Evolutionary conservation across 2,329 filamentous ascomycete species (phyloP), one percentile per base, ranked within the genome.

Genomic region (Apiospora rasikravindrae): DNA sequence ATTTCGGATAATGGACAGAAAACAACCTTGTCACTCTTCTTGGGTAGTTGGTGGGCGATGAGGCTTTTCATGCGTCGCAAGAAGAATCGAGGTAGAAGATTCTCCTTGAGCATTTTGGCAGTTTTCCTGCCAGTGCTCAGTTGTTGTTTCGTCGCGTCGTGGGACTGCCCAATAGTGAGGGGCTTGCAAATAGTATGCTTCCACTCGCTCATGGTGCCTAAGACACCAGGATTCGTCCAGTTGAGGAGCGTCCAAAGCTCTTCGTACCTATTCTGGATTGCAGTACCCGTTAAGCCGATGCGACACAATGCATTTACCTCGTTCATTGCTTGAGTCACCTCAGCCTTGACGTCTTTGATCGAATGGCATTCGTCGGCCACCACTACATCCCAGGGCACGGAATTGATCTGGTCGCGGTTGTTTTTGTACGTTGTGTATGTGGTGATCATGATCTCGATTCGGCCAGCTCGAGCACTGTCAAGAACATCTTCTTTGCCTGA

Each of bases 241-340:
- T 99, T 97, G 2, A 99, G 86, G 0, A 99, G 86, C 0, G 95
- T 97, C 96, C 96, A 99, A 0, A 99, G 87, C 81, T 99, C 96
- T 79, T 98, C 94, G 80, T 99, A 99, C 76, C 94, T 96, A 82
- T 99, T 99, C 80, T 99, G 96, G 64, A 99, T 98, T 0, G 96
- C 96, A 0, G 96, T 99, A 1, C 96, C 96, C 0, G 95, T 98
- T 11, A 99, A 86, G 0, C 96, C 96, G 73, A 99, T 95, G 45
- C 96, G 90, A 79, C 96, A 98, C 2, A 98, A 88, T 0, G 95
- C 91, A 77, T 99, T 99, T 76, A 98, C 86, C 73, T 95, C 90
- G 77, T 94, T 93, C 92, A 99, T 96, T 0, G 95, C 92, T 78
- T 93, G 90, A 0, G 96, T 96, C 10, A 92, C 93, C 74, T 92